Conservation (phyloP, 2,329 filamentous ascomycete genomes). For the Pseudopyrenochaeta lycopersici region DNA sequence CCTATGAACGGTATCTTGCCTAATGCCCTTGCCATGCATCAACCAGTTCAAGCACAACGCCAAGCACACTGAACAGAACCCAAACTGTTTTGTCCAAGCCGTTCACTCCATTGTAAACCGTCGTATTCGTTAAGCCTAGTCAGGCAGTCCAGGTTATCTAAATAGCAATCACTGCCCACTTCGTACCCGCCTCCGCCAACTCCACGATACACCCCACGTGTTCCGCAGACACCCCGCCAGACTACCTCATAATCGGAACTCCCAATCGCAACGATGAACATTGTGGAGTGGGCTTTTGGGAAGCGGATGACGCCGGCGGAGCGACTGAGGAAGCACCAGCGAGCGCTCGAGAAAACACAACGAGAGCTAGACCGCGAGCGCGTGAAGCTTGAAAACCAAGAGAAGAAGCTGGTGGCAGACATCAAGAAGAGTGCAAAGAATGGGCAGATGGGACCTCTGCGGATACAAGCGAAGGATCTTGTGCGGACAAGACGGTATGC, state of each 20-base stretch:
- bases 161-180: background rate
- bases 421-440: constrained; percentile 99
- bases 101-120: background rate
- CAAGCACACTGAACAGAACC: background rate
- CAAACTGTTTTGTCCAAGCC: background rate
- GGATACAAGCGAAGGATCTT: constrained; percentile 97
- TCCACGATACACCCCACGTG: background rate
- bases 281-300: constrained; percentile 98
- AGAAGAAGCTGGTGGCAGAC: constrained; percentile 94
- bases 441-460: constrained; percentile 97
- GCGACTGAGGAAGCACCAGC: constrained; percentile 91
- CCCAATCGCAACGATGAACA: constrained; percentile 61
- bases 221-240: background rate
- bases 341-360: constrained; percentile 96
- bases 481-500: constrained; percentile 83
- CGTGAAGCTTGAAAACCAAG: constrained; percentile 96
- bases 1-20: background rate
- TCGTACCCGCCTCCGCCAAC: background rate
- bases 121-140: background rate
- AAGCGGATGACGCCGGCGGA: constrained; percentile 98
- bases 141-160: background rate
- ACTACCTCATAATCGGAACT: background rate
- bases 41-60: background rate
- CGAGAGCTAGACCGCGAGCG: constrained; percentile 94
- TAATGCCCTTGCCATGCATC: background rate